A percentile compares a stretch with the other conserved stretches of the same genome.
phyloP scores from a whole-genome alignment of 2,329 filamentous ascomycete species.

The Harringtonia aguacate region DNA sequence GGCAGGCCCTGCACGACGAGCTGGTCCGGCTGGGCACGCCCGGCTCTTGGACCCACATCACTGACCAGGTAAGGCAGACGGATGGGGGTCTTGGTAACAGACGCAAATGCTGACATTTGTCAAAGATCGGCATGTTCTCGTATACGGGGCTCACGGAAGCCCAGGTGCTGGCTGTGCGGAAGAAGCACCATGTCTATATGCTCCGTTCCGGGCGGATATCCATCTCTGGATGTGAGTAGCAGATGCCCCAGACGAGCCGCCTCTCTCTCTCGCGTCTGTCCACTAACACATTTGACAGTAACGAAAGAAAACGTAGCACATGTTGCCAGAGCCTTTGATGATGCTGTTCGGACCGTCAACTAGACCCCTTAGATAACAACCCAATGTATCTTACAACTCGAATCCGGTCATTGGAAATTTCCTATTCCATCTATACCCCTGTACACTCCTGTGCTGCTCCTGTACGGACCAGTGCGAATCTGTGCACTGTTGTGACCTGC shows the following conservation, averaged over 20 bases:
- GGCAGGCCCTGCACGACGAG: slow-evolving; percentile 62
- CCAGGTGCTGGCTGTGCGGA: slow-evolving; percentile 60
- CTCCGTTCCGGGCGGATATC: slow-evolving; percentile 98
- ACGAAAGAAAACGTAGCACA: background rate
- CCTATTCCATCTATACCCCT: too few species aligned
- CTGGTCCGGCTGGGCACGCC: slow-evolving; percentile 79
- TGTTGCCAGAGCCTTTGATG: slow-evolving; percentile 1
- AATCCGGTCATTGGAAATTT: too few species aligned
- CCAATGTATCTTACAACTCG: too few species aligned
- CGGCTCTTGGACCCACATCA: slow-evolving; percentile 92
- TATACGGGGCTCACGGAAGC: slow-evolving; percentile 70
- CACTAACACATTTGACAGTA: background rate
- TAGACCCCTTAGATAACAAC: too few species aligned
- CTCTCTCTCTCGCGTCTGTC: background rate
- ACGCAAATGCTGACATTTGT: too few species aligned
- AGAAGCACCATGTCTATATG: slow-evolving; percentile 71
- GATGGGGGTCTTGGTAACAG: background rate
- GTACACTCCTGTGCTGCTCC: too few species aligned
- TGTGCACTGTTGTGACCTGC: too few species aligned
- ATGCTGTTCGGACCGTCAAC: slow-evolving; percentile 1
- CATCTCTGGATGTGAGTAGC: slow-evolving; percentile 63
- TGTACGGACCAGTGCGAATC: too few species aligned
- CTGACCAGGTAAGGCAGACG: slow-evolving; percentile 32
- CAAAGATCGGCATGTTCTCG: slow-evolving; percentile 99
- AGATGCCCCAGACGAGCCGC: too few species aligned